Base-by-base conservation (phyloP, 495 filamentous ascomycete species). In the Podospora fimiseda region DNA sequence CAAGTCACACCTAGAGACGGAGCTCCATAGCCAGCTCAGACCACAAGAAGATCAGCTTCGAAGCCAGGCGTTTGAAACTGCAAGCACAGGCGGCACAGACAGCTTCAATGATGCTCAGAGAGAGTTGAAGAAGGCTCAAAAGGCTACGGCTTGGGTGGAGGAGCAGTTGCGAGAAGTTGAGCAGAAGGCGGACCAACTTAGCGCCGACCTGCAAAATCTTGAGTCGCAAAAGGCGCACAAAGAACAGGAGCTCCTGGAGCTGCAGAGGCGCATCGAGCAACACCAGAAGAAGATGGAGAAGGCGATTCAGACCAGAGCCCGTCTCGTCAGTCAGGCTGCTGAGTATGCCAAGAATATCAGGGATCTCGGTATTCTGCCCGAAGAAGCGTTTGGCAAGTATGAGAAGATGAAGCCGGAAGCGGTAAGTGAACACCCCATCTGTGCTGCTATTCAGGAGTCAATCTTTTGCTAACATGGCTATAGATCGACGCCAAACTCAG, bases 301-400 rank as follows among this genome's bases (percentile, higher is more conserved):
- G 72, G 89, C 84, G 60, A 88, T 93, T 69, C 83, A 88, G 50
- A 92, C 90, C 71, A 88, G 87, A 61, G 85, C 89, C 3, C 74
- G 89, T 0, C 74, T 96, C 38, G 81, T 79, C 20, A 80, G 86
- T 58, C 84, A 88, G 62, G 85, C 84, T 5, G 77, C 81, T 2
- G 92, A 95, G 61, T 88, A 87, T 55, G 81, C 81, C 38, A 82
- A 86, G 57, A 93, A 92, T 50, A 96, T 99, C 56, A 84, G 90
- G 49, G 89, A 96, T 58, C 75, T 99, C 7, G 93, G 93, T 59
- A 90, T 93, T 21, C 77, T 99, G 13, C 94, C 93, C 2, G 90
- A 97, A 41, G 90, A 95, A 57, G 93, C 93, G 2, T 95, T 95
- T 61, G 87, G 86, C 44, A 93, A 90, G 61, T 99, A 92, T 61